A percentile compares a stretch with the other conserved stretches of the same genome.
These are phyloP conservation scores for Yarrowia bubula DNA, from an alignment of 805 yeast species.

Conservation along the genomic window DNA sequence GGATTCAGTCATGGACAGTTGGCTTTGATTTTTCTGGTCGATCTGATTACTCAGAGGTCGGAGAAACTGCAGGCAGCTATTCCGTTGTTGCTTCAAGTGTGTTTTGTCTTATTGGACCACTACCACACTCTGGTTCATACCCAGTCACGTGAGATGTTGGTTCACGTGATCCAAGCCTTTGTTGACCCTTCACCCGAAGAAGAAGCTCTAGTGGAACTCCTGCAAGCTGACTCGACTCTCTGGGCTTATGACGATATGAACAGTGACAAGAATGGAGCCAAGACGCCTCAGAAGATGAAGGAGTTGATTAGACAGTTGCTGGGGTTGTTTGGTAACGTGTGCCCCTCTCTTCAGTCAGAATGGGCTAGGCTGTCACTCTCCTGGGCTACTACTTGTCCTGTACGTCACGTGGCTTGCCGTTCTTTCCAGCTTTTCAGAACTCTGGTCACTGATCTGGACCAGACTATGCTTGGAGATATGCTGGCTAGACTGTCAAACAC, in stretches of 20 bases:
- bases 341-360: slow-evolving; percentile 59
- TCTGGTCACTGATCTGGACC: slow-evolving; percentile 75
- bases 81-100: slow-evolving; percentile 73
- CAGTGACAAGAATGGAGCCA: slow-evolving; percentile 71
- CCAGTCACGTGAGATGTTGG: slow-evolving; percentile 73
- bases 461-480: slow-evolving; percentile 88
- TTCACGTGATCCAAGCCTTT: slow-evolving; percentile 66
- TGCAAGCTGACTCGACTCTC: slow-evolving; percentile 51
- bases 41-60: slow-evolving; percentile 64
- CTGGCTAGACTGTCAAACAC: slow-evolving; percentile 89
- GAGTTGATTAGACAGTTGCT: slow-evolving; percentile 61
- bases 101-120: slow-evolving; percentile 82
- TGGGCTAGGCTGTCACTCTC: slow-evolving; percentile 82
- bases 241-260: slow-evolving; percentile 90
- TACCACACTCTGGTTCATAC: slow-evolving; percentile 80
- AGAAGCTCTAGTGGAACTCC: slow-evolving; percentile 53
- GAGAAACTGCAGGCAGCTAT: slow-evolving; percentile 60
- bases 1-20: slow-evolving; percentile 85
- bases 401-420: slow-evolving; percentile 93
- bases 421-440: slow-evolving; percentile 92
- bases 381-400: slow-evolving; percentile 98
- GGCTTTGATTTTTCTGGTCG: slow-evolving; percentile 81
- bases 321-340: slow-evolving; percentile 46
- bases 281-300: slow-evolving; percentile 87
- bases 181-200: slow-evolving; percentile 54